These are phyloP conservation scores for Venturia effusa DNA, from an alignment of 2,329 filamentous ascomycete species.

Conservation along the genomic window DNA sequence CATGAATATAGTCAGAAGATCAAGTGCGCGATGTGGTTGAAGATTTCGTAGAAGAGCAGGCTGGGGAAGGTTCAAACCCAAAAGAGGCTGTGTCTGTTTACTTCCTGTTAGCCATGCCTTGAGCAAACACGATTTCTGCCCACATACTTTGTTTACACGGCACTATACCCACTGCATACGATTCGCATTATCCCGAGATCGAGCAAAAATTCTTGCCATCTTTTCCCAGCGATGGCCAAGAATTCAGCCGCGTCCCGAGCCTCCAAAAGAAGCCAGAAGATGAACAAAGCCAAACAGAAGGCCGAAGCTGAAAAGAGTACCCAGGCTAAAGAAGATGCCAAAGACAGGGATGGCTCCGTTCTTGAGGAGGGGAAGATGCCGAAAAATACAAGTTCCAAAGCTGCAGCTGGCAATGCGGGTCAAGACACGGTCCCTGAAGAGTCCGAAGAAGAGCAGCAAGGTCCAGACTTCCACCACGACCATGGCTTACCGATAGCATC, in stretches of 20 bases:
- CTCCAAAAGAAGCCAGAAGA: background rate
- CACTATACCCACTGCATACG: background rate
- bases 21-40: no score
- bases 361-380: background rate
- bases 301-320: background rate
- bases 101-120: background rate
- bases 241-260: background rate
- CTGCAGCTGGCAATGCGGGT: background rate
- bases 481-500: background rate
- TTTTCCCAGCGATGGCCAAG: background rate
- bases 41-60: background rate
- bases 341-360: background rate
- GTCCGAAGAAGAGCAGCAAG: background rate
- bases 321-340: background rate
- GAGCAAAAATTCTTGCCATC: background rate
- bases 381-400: background rate
- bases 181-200: background rate
- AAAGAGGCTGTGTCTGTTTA: background rate
- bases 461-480: background rate
- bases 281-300: background rate
- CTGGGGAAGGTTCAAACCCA: background rate
- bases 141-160: background rate
- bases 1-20: no score
- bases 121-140: background rate
- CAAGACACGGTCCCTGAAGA: background rate